Evolutionary conservation across 2,329 filamentous ascomycete genomes (phyloP), one percentile per base, ranked within the genome.

Genomic region (Fusarium sp.): DNA sequence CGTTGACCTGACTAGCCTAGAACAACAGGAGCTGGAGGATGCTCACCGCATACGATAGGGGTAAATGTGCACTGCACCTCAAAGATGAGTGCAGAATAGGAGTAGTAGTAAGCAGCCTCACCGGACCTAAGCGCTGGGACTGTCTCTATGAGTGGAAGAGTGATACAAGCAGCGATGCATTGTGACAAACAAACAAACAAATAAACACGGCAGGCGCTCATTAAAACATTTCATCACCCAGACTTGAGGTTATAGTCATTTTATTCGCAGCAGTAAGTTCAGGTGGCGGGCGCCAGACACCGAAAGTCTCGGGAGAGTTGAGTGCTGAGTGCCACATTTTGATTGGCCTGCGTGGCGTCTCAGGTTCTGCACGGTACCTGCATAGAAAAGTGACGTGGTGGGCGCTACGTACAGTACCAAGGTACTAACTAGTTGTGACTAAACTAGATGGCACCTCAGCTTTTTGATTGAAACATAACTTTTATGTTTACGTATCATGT

Each of bases 301-400:
- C 53, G 57, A 64, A 47, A 57, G 60, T 64, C 60, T 65, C 65
- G 68, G 72, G 57, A 65, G 58, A 47, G 57, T 57, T 32, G 47
- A 55, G 57, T 49, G 54, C 47, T 37, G 29, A 34, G 57, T 24
- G 44, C 34, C 42, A 61, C 37, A 29, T 40, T 66, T 70, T 71
- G 77, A 78, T 80, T 80, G 78, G 78, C 70, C 66, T 53, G 45
- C 64, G 61, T 66, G 57, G 71, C 75, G 79, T 80, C 79, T 80
- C 79, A 79, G 72, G 60, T 74, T 72, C 62, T 69, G 70, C 46
- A 61, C 64, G 47, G 74, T 75, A 75, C 74, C 74, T 75, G 74
- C 74, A 74, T 75, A 59, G 57, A 53, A 63, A 53, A 58, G 58
- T 70, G 68, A 75, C 61, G 70, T 70, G 70, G 53, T 59, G 73